Conservation (phyloP, 306 rosid species). For the Arachis stenosperma region DNA sequence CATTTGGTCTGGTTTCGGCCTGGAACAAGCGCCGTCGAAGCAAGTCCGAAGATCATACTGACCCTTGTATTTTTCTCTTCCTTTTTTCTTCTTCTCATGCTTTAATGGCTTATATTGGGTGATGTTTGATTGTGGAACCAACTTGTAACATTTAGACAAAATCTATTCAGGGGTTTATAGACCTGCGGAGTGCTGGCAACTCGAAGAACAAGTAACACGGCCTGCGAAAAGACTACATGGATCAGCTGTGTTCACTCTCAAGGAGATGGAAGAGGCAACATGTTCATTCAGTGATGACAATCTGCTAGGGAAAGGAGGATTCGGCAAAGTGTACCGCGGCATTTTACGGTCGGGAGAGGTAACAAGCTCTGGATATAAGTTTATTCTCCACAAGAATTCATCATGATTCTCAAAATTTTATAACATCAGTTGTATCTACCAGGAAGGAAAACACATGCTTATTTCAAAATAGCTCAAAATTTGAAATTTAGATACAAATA, state of each 20-base stretch:
- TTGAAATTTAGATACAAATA: slow-evolving; percentile 27
- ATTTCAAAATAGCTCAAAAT: slow-evolving; percentile 27
- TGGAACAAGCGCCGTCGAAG: slow-evolving; percentile 95
- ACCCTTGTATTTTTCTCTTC: slow-evolving; percentile 64
- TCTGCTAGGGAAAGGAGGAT: slow-evolving; percentile 92
- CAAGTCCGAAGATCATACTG: slow-evolving; percentile 74
- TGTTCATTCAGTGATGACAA: slow-evolving; percentile 83
- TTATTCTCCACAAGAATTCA: slow-evolving; percentile 17
- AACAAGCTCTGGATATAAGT: neutral
- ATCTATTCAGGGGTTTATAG: slow-evolving; percentile 76
- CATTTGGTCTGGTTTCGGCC: slow-evolving; percentile 88
- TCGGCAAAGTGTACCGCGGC: slow-evolving; percentile 84
- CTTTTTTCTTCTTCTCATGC: neutral
- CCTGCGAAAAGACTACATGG: slow-evolving; percentile 72
- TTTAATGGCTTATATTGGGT: slow-evolving; percentile 3
- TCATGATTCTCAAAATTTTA: slow-evolving; percentile 23
- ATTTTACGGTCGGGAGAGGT: slow-evolving; percentile 89
- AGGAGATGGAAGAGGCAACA: slow-evolving; percentile 95
- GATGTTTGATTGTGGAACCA: slow-evolving; percentile 13
- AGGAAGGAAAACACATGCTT: slow-evolving; percentile 9
- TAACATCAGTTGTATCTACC: slow-evolving; percentile 8
- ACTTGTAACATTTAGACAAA: slow-evolving; percentile 9
- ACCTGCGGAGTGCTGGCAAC: slow-evolving; percentile 79
- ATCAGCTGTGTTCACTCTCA: slow-evolving; percentile 76
- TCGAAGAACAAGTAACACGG: slow-evolving; percentile 66